phyloP scores from a whole-genome alignment of 352 stramenopile genomes.

The Globisporangium polare region DNA sequence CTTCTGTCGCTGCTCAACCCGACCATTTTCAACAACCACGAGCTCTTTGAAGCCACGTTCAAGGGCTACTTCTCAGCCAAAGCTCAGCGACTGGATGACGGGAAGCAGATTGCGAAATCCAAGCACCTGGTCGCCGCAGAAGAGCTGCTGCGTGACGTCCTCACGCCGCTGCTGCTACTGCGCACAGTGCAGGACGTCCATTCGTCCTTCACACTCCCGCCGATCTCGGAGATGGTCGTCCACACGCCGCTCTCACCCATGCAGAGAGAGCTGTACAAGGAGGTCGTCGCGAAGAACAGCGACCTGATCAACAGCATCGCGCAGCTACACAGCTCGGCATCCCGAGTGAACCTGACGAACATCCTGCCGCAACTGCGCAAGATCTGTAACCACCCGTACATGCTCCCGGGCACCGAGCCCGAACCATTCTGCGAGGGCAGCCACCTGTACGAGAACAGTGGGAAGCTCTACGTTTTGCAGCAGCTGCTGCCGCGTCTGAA shows the following conservation, averaged over 20 bases:
- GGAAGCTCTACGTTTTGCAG: slow-evolving; percentile 85
- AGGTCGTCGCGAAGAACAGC: slow-evolving; percentile 66
- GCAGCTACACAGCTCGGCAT: slow-evolving; percentile 16
- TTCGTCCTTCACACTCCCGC: slow-evolving; percentile 58
- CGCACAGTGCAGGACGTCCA: slow-evolving; percentile 70
- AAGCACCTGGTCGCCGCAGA: slow-evolving; percentile 28
- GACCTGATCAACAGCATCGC: slow-evolving; percentile 43
- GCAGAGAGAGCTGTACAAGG: slow-evolving; percentile 80
- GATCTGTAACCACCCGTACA: slow-evolving; percentile 86
- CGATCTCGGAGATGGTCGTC: slow-evolving; percentile 73
- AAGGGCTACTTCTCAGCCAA: slow-evolving; percentile 66
- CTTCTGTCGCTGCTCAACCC: slow-evolving; percentile 84
- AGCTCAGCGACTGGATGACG: slow-evolving; percentile 29
- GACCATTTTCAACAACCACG: slow-evolving; percentile 65
- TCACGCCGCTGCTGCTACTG: slow-evolving; percentile 58
- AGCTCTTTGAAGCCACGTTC: slow-evolving; percentile 51
- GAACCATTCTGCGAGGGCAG: slow-evolving; percentile 71
- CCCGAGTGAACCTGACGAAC: slow-evolving; percentile 91
- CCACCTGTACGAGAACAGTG: slow-evolving; percentile 74
- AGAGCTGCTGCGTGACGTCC: slow-evolving; percentile 49
- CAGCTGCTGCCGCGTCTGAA: slow-evolving; percentile 76
- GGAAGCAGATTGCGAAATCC: slow-evolving; percentile 19
- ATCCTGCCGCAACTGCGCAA: slow-evolving; percentile 94
- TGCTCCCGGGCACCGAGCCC: slow-evolving; percentile 85
- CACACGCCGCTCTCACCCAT: slow-evolving; percentile 74